Conservation (phyloP, 495 filamentous ascomycete genomes). For the Trichoderma erinaceum region DNA sequence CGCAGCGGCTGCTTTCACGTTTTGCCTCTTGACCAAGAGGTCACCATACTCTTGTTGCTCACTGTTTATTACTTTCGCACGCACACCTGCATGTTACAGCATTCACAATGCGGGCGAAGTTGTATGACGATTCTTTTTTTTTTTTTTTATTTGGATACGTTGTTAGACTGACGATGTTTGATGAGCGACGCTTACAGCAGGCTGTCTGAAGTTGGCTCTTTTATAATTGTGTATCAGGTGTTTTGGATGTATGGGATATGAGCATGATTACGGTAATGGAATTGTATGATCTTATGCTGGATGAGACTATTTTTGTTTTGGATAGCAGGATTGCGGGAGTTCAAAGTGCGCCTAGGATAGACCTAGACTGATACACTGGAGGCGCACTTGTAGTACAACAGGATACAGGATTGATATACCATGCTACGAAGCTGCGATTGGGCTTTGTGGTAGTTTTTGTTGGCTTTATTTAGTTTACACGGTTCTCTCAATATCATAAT, state of each 20-base stretch:
- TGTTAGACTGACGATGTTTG: background rate
- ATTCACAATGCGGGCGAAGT: background rate
- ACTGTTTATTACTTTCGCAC: background rate
- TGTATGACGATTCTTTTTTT: background rate
- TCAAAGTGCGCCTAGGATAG: constrained; percentile 1
- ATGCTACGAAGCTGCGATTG: background rate
- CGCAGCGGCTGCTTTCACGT: no score
- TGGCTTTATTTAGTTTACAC: no score
- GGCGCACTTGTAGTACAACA: background rate
- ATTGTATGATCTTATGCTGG: background rate
- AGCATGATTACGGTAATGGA: background rate
- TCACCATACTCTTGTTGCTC: background rate
- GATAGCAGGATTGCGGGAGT: background rate
- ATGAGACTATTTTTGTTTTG: background rate
- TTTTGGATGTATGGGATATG: background rate
- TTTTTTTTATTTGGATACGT: background rate
- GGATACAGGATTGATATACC: background rate
- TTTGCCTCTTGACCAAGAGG: no score
- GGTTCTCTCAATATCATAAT: background rate
- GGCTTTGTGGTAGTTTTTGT: background rate
- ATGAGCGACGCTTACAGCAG: background rate
- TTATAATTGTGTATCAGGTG: background rate
- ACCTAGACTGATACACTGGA: background rate
- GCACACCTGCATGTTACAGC: background rate
- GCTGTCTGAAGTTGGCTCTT: background rate